phyloP scores from a whole-genome alignment of 192 early-diverging fungal genomes.

The Backusella australiensis region DNA sequence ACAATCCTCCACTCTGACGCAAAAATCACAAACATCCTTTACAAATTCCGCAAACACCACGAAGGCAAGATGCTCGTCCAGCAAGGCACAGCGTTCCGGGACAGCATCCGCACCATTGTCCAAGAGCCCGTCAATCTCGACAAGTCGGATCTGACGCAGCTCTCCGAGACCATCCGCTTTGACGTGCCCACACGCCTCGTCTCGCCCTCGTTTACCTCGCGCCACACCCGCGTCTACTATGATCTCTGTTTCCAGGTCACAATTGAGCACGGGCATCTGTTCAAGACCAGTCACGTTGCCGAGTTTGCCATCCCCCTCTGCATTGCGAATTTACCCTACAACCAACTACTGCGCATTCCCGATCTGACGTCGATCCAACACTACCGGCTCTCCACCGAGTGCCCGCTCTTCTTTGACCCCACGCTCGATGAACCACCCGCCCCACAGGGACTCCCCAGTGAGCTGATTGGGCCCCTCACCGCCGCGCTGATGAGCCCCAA shows the following conservation, averaged over 20 bases:
- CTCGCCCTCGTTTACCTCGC: constrained; percentile 36
- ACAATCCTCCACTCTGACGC: constrained; percentile 21
- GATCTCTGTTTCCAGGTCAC: constrained; percentile 32
- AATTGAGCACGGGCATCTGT: constrained; percentile 30
- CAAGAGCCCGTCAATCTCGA: constrained; percentile 4
- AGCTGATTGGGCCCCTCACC: neutral
- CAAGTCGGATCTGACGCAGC: neutral
- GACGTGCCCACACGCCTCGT: constrained; percentile 41
- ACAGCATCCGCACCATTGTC: constrained; percentile 29
- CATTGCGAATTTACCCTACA: constrained; percentile 38
- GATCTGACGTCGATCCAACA: constrained; percentile 26
- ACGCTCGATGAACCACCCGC: constrained; percentile 35
- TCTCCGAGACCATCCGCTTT: constrained; percentile 20
- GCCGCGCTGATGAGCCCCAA: constrained; percentile 19
- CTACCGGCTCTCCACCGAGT: constrained; percentile 23
- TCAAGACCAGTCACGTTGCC: constrained; percentile 27
- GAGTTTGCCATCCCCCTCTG: constrained; percentile 43
- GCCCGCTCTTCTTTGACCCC: constrained; percentile 38
- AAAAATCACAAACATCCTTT: constrained; percentile 25
- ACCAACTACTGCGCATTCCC: constrained; percentile 33
- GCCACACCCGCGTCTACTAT: constrained; percentile 44
- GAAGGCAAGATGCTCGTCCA: constrained; percentile 43
- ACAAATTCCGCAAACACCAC: constrained; percentile 44
- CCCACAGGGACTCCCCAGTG: neutral
- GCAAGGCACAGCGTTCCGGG: constrained; percentile 36